These are phyloP conservation scores for Chaetomium globosum DNA, from an alignment of 2,329 filamentous ascomycete species.

Conservation along the genomic window DNA sequence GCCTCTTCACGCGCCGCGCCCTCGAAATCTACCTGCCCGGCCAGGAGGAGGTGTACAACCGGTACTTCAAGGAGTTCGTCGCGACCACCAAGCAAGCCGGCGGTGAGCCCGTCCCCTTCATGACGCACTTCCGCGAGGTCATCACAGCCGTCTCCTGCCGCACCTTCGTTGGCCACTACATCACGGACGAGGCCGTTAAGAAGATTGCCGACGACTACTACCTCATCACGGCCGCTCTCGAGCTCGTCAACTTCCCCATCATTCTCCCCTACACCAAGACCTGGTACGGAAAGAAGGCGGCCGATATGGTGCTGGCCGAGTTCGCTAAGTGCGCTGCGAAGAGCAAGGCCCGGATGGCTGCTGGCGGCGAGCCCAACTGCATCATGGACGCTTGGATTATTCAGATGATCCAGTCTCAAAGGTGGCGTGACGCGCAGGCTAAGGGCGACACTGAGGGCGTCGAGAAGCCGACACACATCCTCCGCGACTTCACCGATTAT, in stretches of 20 bases:
- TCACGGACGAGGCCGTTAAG: constrained; percentile 85
- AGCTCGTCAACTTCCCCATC: constrained; percentile 97
- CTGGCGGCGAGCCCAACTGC: constrained; percentile 82
- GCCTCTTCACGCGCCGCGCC: constrained; percentile 87
- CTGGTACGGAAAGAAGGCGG: constrained; percentile 95
- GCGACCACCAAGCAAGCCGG: constrained; percentile 71
- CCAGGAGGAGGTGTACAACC: constrained; percentile 88
- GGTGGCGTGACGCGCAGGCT: constrained; percentile 76
- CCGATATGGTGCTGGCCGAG: constrained; percentile 86
- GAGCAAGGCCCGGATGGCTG: constrained; percentile 87
- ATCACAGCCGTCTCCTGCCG: constrained; percentile 94
- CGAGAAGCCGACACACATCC: constrained; percentile 78
- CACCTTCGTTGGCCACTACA: constrained; percentile 97
- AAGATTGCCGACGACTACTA: constrained; percentile 97
- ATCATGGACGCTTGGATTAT: constrained; percentile 96
- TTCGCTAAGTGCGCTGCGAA: constrained; percentile 92
- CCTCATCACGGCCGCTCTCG: constrained; percentile 89
- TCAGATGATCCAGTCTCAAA: constrained; percentile 81
- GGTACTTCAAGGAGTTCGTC: constrained; percentile 80
- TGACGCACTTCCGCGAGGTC: constrained; percentile 88
- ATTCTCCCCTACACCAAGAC: constrained; percentile 94
- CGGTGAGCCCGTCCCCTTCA: constrained; percentile 80
- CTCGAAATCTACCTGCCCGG: constrained; percentile 86
- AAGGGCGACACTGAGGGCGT: constrained; percentile 68
- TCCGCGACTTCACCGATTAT: constrained; percentile 85